A percentile compares a stretch with the other conserved stretches of the same genome.
phyloP scores from a whole-genome alignment of 2,329 filamentous ascomycete species.

The Seiridium cupressi region DNA sequence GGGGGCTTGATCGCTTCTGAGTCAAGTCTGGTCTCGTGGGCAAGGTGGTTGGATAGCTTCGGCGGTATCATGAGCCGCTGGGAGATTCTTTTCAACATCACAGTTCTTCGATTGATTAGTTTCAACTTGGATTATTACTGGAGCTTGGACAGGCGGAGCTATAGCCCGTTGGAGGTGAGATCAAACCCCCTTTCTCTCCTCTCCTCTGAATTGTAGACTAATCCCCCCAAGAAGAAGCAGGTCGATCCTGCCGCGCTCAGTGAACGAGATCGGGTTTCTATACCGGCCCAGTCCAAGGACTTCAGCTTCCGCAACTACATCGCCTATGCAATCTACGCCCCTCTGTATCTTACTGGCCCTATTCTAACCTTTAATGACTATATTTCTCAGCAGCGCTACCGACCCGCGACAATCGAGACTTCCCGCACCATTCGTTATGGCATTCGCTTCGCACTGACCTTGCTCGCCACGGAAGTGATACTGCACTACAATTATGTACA shows the following conservation, averaged over 20 bases:
- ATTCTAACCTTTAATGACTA: slow-evolving; percentile 99
- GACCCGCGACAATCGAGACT: slow-evolving; percentile 66
- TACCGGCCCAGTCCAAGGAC: slow-evolving; percentile 68
- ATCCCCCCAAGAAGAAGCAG: slow-evolving; percentile 92
- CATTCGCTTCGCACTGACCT: slow-evolving; percentile 74
- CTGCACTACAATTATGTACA: slow-evolving; percentile 92
- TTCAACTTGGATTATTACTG: slow-evolving; percentile 98
- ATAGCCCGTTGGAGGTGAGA: slow-evolving; percentile 79
- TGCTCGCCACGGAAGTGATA: slow-evolving; percentile 87
- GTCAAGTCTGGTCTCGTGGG: slow-evolving; percentile 56
- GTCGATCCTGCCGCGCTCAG: slow-evolving; percentile 83
- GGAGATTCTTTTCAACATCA: slow-evolving; percentile 98
- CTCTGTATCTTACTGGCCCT: slow-evolving; percentile 87
- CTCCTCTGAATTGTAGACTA: slow-evolving; percentile 40
- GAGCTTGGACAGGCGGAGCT: slow-evolving; percentile 65
- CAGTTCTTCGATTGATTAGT: slow-evolving; percentile 86
- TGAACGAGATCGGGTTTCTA: slow-evolving; percentile 80
- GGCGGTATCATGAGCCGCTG: slow-evolving; percentile 85
- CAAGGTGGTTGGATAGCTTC: slow-evolving; percentile 71
- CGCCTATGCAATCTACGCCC: slow-evolving; percentile 86
- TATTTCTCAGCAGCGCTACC: slow-evolving; percentile 79
- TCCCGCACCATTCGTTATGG: slow-evolving; percentile 77
- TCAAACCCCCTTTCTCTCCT: background rate
- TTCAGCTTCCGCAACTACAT: slow-evolving; percentile 85
- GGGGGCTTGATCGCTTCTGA: slow-evolving; percentile 36